These are phyloP conservation scores for Rhodotorula sp. DNA, from an alignment of 1,284 basidiomycete species.

Conservation along the genomic window DNA sequence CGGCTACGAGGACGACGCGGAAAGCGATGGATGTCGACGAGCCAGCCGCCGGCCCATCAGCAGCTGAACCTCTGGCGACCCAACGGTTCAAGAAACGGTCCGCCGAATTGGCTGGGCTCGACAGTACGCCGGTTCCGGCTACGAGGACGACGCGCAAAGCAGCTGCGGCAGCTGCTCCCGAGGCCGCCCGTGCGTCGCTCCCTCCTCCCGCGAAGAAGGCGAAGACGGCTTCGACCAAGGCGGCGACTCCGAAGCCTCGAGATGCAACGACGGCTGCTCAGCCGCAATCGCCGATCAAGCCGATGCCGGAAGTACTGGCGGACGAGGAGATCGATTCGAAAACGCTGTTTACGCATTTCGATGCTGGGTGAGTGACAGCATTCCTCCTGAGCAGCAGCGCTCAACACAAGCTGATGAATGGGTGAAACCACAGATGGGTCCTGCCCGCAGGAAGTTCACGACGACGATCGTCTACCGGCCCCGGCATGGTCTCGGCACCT, in stretches of 20 bases:
- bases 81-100: slow-evolving; percentile 7
- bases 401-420: neutral
- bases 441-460: slow-evolving; percentile 31
- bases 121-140: neutral
- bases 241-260: neutral
- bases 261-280: neutral
- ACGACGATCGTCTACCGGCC: slow-evolving; percentile 10
- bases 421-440: slow-evolving; percentile 26
- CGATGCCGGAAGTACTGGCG: neutral
- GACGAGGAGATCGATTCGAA: slow-evolving; percentile 9
- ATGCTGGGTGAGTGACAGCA: slow-evolving; percentile 22
- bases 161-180: neutral
- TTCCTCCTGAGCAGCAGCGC: neutral
- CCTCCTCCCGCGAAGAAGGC: neutral
- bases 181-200: neutral
- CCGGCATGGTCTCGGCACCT: too few relatives aligned
- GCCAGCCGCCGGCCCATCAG: neutral
- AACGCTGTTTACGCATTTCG: slow-evolving; percentile 29
- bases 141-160: neutral
- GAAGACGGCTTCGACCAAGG: neutral
- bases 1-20: neutral
- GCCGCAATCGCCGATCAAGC: slow-evolving; percentile 11
- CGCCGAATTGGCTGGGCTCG: slow-evolving; percentile 5
- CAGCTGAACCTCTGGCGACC: neutral
- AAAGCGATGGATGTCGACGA: slow-evolving; percentile 1